Evolutionary conservation across 208 protist genomes (phyloP).

Genomic region (Acanthamoeba lenticulata): DNA sequence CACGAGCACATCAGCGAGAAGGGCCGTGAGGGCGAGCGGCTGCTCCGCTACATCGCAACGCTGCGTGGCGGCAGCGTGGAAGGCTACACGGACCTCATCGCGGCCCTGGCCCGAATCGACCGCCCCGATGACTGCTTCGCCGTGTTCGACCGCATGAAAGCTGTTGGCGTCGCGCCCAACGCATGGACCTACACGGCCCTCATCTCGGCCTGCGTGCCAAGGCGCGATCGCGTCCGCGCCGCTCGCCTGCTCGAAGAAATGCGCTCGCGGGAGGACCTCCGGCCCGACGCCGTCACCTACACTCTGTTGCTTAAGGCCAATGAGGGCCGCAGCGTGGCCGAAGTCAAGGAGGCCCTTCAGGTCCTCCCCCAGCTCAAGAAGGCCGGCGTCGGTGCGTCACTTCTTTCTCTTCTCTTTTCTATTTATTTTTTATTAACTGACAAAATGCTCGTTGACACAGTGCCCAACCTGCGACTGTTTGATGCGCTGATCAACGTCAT

Average conservation of each 20-base stretch:
- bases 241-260: slow-evolving; percentile 19
- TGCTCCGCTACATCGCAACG: background rate
- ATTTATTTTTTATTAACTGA: no score
- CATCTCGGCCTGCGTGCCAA: slow-evolving; percentile 13
- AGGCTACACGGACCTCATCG: slow-evolving; percentile 27
- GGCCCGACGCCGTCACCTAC: slow-evolving; percentile 42
- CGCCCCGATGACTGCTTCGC: background rate
- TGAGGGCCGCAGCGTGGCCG: slow-evolving; percentile 4
- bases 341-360: slow-evolving; percentile 15
- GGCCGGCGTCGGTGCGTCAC: background rate
- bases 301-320: slow-evolving; percentile 52
- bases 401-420: no score
- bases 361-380: background rate
- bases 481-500: slow-evolving; percentile 44
- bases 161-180: background rate
- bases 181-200: slow-evolving; percentile 33
- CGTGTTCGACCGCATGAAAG: slow-evolving; percentile 37
- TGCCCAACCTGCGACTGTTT: slow-evolving; percentile 21
- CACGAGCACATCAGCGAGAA: slow-evolving; percentile 45
- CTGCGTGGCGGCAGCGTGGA: slow-evolving; percentile 6
- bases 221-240: background rate
- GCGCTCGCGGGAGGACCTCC: background rate
- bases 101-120: slow-evolving; percentile 11
- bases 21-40: slow-evolving; percentile 17
- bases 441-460: background rate